Percentiles rank a stretch among this genome's conserved stretches.
Evolutionary conservation across 177 flowering plant genomes (phyloP).

Genomic region (Vitis hybrid): DNA sequence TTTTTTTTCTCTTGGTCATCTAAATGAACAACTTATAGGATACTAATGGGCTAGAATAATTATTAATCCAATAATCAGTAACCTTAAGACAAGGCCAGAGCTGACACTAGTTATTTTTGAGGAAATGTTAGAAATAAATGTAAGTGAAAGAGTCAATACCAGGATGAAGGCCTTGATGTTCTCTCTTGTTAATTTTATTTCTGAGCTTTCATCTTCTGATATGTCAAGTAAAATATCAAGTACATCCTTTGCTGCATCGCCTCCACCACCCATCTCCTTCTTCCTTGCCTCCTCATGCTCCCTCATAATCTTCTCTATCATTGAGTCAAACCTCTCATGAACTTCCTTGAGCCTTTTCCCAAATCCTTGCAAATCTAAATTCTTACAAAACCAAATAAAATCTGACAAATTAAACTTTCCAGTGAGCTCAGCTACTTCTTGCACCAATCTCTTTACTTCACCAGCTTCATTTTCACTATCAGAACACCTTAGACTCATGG

Average conservation of each 20-base stretch:
- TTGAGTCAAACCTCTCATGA: background rate
- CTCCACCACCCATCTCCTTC: conserved; percentile 1
- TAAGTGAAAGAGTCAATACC: conserved; percentile 16
- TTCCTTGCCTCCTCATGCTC: conserved; percentile 22
- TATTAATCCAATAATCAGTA: no score
- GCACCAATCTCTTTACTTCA: conserved; percentile 15
- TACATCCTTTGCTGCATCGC: conserved; percentile 20
- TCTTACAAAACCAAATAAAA: conserved; percentile 18
- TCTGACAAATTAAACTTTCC: conserved; percentile 28
- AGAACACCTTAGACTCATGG: conserved; percentile 6
- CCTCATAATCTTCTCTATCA: conserved; percentile 21
- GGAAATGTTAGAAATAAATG: no score
- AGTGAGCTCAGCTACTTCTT: conserved; percentile 18
- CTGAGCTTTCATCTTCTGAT: conserved; percentile 32
- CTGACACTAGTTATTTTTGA: no score
- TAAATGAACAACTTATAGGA: no score
- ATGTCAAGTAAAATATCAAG: conserved; percentile 37
- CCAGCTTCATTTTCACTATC: conserved; percentile 1
- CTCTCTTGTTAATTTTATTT: conserved; percentile 33
- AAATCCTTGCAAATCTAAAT: conserved; percentile 20
- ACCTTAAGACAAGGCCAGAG: no score
- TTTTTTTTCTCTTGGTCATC: no score
- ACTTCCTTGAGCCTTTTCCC: conserved; percentile 16
- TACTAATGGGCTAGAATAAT: no score
- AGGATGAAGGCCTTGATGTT: conserved; percentile 40